A percentile compares a stretch with the other conserved stretches of the same genome.
Conservation (phyloP, 257 asterid genomes). For the Perilla frutescens region DNA sequence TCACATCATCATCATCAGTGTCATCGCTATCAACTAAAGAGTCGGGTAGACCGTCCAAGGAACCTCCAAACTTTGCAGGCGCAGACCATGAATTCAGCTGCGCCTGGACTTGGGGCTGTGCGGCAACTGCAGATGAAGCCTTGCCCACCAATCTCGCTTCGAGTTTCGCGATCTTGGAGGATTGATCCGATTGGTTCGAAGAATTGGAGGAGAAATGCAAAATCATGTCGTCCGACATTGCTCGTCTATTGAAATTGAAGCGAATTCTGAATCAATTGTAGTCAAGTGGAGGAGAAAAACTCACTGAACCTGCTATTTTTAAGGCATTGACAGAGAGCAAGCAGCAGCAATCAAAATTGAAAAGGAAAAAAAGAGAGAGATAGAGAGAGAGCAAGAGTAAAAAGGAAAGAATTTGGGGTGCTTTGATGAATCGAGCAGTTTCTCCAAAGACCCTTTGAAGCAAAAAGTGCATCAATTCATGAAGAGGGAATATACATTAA, state of each 20-base stretch:
- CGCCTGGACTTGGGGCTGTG: slow-evolving; percentile 47
- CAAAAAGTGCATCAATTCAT: slow-evolving; percentile 33
- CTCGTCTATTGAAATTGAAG: slow-evolving; percentile 27
- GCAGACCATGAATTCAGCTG: slow-evolving; percentile 68
- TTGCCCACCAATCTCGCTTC: slow-evolving; percentile 95
- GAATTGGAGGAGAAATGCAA: slow-evolving; percentile 85
- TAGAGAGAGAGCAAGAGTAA: no score
- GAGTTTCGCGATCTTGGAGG: slow-evolving; percentile 82
- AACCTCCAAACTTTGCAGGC: slow-evolving; percentile 51
- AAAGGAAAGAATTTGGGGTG: slow-evolving; percentile 24
- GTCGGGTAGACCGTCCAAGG: slow-evolving; percentile 48
- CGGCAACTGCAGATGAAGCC: slow-evolving; percentile 55
- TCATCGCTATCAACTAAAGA: slow-evolving; percentile 68
- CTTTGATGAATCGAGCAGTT: slow-evolving; percentile 23
- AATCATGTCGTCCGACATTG: slow-evolving; percentile 84
- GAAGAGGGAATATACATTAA: slow-evolving; percentile 15
- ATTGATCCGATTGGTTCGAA: slow-evolving; percentile 89
- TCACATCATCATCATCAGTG: slow-evolving; percentile 76
- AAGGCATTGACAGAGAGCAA: slow-evolving; percentile 30
- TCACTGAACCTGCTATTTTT: slow-evolving; percentile 20
- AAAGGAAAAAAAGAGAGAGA: background rate
- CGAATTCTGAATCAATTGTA: slow-evolving; percentile 32
- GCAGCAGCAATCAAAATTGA: slow-evolving; percentile 13
- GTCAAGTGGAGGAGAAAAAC: slow-evolving; percentile 42
- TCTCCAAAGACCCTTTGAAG: slow-evolving; percentile 34